Base-by-base conservation (phyloP, 1,284 basidiomycete species). In the Cutaneotrichosporon sp. region DNA sequence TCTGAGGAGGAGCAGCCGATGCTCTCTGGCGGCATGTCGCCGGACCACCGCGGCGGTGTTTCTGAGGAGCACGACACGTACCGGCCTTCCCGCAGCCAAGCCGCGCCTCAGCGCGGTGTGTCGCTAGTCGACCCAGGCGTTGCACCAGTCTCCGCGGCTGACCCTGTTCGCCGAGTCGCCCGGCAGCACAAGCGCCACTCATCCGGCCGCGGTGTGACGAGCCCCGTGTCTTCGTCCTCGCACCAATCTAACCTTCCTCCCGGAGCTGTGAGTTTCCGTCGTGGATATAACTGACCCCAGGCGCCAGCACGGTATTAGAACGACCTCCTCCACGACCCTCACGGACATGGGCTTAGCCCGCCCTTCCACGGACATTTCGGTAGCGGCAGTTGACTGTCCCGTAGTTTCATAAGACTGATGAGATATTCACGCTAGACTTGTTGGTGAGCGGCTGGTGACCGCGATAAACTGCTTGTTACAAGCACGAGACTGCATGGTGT, bases 71-170 rank as follows among this genome's bases (percentile, higher is more conserved):
- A 30, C 16, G 58, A 60, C 53, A 32, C 16, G n/a, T 74, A 65
- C 61, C 53, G 32, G 60, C 65, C 21, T 31, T 62, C 16, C 57
- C 70, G 26, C 57, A 72, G 56, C 56, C 70, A 56, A 59, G 59
- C 71, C 9, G 74, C 75, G n/a, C 72, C 74, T 51, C 80, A 75
- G 13, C 84, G 89, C 21, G 91, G 91, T 36, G 84, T 94, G 38
- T 88, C 87, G 59, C 78, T 94, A 64, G 85, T 86, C 56, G 92
- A 94, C 72, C 83, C 85, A 69, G 92, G 92, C 56, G 89, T 92
- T 2, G 86, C 89, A 40, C 85, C 85, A 34, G 88, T 89, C 7
- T 88, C 87, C 47, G 89, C 91, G 2, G 87, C 89, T 55, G 73
- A 78, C 61, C 74, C 77, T 14, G 77, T 79, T n/a, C 68, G 77